Evolutionary conservation across 2,329 filamentous ascomycete genomes (phyloP).

Genomic region (Knufia fluminis): DNA sequence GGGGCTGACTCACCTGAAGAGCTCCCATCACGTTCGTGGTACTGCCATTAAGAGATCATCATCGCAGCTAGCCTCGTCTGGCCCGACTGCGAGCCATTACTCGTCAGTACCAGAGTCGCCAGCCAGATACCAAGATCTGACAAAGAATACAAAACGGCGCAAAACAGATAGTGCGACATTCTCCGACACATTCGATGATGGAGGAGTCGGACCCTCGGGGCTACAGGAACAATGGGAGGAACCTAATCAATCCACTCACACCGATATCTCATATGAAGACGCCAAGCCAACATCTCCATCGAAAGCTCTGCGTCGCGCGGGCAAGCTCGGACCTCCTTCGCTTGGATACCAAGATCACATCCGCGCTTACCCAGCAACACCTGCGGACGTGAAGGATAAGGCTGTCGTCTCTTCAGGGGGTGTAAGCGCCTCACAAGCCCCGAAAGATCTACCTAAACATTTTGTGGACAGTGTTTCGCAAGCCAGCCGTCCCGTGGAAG

Average conservation of each 20-base stretch:
- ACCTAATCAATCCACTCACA: neutral
- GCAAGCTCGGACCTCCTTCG: neutral
- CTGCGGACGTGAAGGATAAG: neutral
- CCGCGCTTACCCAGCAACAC: neutral
- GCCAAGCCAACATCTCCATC: neutral
- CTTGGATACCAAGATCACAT: neutral
- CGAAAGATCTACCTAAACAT: neutral
- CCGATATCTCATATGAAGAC: neutral
- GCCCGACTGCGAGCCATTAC: neutral
- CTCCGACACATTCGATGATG: neutral
- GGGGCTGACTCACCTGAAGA: neutral
- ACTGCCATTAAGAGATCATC: neutral
- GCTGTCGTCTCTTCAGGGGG: neutral
- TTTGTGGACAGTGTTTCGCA: neutral
- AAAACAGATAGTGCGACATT: neutral
- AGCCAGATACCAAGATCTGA: neutral
- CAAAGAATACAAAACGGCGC: neutral
- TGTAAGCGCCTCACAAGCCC: neutral
- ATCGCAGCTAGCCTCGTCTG: neutral
- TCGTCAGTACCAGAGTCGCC: conserved; percentile 1
- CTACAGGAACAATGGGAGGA: neutral
- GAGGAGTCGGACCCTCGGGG: neutral
- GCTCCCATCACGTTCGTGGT: neutral
- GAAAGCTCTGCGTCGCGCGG: neutral
- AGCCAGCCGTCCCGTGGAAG: neutral